Conservation (phyloP, 805 yeast genomes). For the Maudiozyma serrabonitensis region DNA sequence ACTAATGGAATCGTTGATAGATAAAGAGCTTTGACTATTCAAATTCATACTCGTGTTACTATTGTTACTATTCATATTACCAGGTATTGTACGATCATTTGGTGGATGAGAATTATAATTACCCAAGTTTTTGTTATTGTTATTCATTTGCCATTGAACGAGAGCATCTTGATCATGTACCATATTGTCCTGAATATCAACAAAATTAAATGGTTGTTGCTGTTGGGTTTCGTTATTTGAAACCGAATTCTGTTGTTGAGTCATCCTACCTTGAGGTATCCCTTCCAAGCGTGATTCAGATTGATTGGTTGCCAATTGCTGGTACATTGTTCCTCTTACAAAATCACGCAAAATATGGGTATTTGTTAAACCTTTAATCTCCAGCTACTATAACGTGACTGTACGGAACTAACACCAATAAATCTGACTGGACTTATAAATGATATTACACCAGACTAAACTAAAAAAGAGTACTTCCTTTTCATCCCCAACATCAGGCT, state of each 20-base stretch:
- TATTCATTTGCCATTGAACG: neutral
- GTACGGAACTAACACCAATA: too few species aligned
- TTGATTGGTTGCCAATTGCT: too few species aligned
- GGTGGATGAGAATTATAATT: conserved; percentile 3
- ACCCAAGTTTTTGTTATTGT: conserved; percentile 3
- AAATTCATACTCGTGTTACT: neutral
- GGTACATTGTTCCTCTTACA: too few species aligned
- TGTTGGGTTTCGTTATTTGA: neutral
- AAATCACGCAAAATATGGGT: too few species aligned
- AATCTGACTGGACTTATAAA: too few species aligned
- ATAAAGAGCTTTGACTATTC: neutral
- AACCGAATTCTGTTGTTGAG: neutral
- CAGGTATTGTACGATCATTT: neutral
- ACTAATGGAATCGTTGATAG: neutral
- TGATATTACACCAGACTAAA: too few species aligned
- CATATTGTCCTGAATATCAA: neutral
- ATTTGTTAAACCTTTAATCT: too few species aligned
- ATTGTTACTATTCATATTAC: neutral
- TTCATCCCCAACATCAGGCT: too few species aligned
- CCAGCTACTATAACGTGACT: too few species aligned
- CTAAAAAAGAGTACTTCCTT: too few species aligned
- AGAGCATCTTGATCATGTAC: neutral
- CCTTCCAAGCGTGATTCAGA: neutral
- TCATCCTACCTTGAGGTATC: neutral
- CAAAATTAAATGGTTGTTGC: neutral